Conservation (phyloP, 306 rosid species). For the Fragaria vesca region DNA sequence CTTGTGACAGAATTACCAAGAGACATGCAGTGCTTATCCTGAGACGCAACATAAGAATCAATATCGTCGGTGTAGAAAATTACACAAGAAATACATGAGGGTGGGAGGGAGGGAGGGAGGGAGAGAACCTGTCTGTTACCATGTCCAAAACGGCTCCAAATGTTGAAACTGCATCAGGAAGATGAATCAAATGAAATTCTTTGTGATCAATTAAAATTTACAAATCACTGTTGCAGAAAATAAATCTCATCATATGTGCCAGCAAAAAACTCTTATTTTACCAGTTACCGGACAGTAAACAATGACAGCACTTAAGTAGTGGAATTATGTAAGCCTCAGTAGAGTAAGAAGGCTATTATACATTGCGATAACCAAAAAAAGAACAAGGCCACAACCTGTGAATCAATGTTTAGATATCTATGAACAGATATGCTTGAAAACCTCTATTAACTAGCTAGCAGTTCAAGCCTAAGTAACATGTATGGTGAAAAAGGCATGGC, state of each 20-base stretch:
- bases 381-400: neutral
- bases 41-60: conserved; percentile 34
- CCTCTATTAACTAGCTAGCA: neutral
- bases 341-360: neutral
- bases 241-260: neutral
- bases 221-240: conserved; percentile 9
- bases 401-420: neutral
- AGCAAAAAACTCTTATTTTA: neutral
- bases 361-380: neutral
- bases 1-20: conserved; percentile 86
- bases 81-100: neutral
- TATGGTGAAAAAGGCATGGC: neutral
- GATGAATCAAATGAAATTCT: conserved; percentile 4
- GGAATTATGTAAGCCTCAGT: neutral
- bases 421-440: neutral
- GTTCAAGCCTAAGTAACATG: neutral
- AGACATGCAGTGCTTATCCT: conserved; percentile 98
- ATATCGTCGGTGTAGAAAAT: conserved; percentile 18
- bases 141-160: conserved; percentile 99
- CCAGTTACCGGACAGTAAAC: neutral
- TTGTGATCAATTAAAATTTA: conserved; percentile 13
- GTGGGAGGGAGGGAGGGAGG: conserved; percentile 4
- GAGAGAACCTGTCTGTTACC: conserved; percentile 83
- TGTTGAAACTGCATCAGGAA: conserved; percentile 72
- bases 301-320: neutral